phyloP scores from a whole-genome alignment of 2,329 filamentous ascomycete species.

The Chrysosporium keratinophilum region DNA sequence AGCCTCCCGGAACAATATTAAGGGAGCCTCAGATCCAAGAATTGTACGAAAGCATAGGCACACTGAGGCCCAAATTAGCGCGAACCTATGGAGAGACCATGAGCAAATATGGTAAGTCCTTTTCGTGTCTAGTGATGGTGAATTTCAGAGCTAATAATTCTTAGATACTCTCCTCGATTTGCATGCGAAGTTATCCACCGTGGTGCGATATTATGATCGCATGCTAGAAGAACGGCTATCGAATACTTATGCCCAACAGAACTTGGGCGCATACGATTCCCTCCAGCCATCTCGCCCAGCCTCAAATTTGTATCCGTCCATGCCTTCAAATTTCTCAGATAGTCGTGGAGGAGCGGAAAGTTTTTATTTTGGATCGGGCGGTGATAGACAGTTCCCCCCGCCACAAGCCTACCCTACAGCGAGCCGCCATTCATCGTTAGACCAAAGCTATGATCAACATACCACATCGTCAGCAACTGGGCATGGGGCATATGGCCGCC shows the following conservation, averaged over 20 bases:
- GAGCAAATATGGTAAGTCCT: conserved; percentile 82
- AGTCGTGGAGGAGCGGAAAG: conserved; percentile 36
- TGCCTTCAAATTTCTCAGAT: conserved; percentile 47
- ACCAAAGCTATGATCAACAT: conserved; percentile 4
- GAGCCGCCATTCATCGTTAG: conserved; percentile 4
- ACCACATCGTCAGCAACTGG: background rate
- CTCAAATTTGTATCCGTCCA: conserved; percentile 59
- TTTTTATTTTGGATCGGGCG: conserved; percentile 10
- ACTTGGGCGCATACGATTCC: conserved; percentile 50
- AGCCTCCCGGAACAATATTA: conserved; percentile 90
- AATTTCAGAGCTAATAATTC: conserved; percentile 17
- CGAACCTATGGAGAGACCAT: conserved; percentile 96
- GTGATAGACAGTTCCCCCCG: background rate
- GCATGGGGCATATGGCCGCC: background rate
- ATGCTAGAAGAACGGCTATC: conserved; percentile 95
- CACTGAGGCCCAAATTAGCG: conserved; percentile 82
- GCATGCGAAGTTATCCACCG: conserved; percentile 88
- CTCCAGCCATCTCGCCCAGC: conserved; percentile 40
- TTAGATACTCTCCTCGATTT: conserved; percentile 84
- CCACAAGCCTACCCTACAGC: conserved; percentile 4
- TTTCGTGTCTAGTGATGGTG: background rate
- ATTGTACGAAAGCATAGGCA: conserved; percentile 93
- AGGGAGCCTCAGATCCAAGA: conserved; percentile 96
- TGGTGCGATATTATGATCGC: conserved; percentile 92
- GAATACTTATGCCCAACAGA: conserved; percentile 80